Percentiles rank a stretch among this genome's conserved stretches.
These are phyloP conservation scores for Salix suchowensis DNA, from an alignment of 345 rosid species.

Conservation along the genomic window DNA sequence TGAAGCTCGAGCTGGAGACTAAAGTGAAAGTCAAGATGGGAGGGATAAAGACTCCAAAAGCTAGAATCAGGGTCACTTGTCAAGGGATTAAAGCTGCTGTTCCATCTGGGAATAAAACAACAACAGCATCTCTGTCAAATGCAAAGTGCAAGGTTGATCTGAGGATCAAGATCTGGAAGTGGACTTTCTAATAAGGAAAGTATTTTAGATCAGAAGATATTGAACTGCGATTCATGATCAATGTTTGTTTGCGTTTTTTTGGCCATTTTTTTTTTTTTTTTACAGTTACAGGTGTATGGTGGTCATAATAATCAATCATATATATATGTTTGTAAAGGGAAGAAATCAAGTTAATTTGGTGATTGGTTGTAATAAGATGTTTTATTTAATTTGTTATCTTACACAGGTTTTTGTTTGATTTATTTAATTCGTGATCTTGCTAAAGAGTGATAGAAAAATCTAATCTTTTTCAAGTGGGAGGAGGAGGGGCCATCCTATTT, in stretches of 20 bases:
- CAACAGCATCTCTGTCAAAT: slow-evolving; percentile 46
- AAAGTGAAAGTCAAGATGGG: slow-evolving; percentile 75
- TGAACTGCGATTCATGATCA: background rate
- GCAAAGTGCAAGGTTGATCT: slow-evolving; percentile 76
- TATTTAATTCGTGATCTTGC: no score
- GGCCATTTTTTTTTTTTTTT: background rate
- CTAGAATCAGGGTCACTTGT: slow-evolving; percentile 58
- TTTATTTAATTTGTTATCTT: background rate
- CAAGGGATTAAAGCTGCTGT: slow-evolving; percentile 49
- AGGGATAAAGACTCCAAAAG: slow-evolving; percentile 50
- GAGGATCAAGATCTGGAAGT: slow-evolving; percentile 83
- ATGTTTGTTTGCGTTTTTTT: background rate
- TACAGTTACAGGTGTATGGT: background rate
- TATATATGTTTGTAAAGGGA: background rate
- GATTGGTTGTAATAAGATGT: background rate
- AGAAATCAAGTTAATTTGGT: background rate
- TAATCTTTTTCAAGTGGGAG: background rate
- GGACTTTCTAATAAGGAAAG: slow-evolving; percentile 34
- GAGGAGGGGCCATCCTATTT: background rate
- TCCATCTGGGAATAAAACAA: slow-evolving; percentile 57
- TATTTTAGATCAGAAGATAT: background rate
- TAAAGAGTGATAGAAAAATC: background rate
- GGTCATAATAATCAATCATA: background rate
- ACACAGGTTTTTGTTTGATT: background rate
- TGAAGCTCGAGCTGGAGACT: slow-evolving; percentile 57